A percentile compares a stretch with the other conserved stretches of the same genome.
Evolutionary conservation across 306 rosid genomes (phyloP).

Genomic region (Boehmeria nivea): DNA sequence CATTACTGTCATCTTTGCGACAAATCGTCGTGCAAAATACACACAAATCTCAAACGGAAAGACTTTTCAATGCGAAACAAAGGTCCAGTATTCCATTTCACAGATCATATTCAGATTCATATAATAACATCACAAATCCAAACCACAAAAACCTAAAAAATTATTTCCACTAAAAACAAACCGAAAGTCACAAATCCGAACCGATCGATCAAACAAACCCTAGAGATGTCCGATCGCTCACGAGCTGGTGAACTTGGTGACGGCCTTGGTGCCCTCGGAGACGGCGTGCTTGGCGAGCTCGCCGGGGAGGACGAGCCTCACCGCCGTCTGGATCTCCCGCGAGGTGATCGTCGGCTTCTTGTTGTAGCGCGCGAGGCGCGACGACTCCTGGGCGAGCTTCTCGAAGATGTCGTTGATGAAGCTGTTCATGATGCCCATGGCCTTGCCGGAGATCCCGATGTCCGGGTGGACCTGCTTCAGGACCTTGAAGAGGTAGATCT

Average conservation of each 20-base stretch:
- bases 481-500: conserved; percentile 18
- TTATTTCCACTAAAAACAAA: no score
- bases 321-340: conserved; percentile 7
- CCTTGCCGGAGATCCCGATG: conserved; percentile 8
- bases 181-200: no score
- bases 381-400: conserved; percentile 23
- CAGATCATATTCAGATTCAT: no score
- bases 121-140: no score
- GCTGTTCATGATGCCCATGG: conserved; percentile 10
- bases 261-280: conserved; percentile 22
- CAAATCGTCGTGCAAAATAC: no score
- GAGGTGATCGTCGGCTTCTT: conserved; percentile 11
- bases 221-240: background rate
- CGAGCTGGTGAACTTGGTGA: conserved; percentile 27
- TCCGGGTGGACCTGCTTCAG: conserved; percentile 11
- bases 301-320: conserved; percentile 9
- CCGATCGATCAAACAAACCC: background rate
- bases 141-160: no score
- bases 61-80: no score
- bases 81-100: no score
- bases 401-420: conserved; percentile 12
- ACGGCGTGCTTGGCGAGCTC: conserved; percentile 10
- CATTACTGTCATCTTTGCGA: no score
- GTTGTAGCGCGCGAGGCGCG: conserved; percentile 17
- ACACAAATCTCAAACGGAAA: no score